These are phyloP conservation scores for Nitzschia sp. DNA, from an alignment of 108 stramenopile species.

Conservation along the genomic window DNA sequence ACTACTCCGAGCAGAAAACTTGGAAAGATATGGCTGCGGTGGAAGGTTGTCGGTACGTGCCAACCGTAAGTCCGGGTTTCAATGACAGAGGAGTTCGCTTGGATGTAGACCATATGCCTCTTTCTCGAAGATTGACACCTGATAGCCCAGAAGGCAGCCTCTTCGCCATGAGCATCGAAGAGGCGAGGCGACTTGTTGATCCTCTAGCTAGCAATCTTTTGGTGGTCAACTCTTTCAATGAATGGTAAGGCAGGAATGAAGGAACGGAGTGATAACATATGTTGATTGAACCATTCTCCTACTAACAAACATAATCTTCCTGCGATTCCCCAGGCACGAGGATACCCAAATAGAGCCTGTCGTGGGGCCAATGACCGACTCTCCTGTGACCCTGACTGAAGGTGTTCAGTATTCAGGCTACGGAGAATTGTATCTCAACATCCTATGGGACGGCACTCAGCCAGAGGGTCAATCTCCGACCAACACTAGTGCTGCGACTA, in stretches of 20 bases:
- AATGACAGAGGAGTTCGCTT: constrained; percentile 38
- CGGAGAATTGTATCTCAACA: constrained; percentile 48
- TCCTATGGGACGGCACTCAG: constrained; percentile 27
- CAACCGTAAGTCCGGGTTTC: constrained; percentile 38
- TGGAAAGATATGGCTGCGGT: constrained; percentile 28
- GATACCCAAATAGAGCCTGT: constrained; percentile 46
- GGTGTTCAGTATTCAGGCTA: constrained; percentile 47
- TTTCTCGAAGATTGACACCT: constrained; percentile 30
- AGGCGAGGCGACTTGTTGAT: constrained; percentile 28
- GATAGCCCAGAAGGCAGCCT: constrained; percentile 21
- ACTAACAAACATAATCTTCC: no score
- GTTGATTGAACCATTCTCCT: no score
- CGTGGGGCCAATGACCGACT: constrained; percentile 3
- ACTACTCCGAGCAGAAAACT: constrained; percentile 19
- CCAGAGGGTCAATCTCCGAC: no score
- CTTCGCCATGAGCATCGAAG: constrained; percentile 7
- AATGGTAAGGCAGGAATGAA: no score
- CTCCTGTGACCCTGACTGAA: constrained; percentile 28
- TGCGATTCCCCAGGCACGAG: no score
- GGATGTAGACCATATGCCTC: constrained; percentile 19
- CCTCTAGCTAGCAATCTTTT: constrained; percentile 18
- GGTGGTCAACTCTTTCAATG: constrained; percentile 48
- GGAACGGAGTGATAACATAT: no score
- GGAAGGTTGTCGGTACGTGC: constrained; percentile 24
- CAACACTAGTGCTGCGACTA: no score